phyloP scores from a whole-genome alignment of 495 filamentous ascomycete species.

The Xylaria palmicola region DNA sequence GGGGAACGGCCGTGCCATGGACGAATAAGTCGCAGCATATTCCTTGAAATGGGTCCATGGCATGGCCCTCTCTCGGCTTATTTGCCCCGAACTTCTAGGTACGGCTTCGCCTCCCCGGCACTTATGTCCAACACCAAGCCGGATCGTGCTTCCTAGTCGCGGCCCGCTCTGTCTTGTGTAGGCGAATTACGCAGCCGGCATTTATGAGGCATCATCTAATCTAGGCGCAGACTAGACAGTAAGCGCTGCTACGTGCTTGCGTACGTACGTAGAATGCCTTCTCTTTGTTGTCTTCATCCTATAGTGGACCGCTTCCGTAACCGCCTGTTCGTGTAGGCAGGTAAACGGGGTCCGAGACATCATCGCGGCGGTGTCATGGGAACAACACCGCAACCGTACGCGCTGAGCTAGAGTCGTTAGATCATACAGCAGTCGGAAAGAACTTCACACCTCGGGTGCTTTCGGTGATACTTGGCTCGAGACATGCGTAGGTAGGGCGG shows the following conservation, averaged over 20 bases:
- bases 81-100: conserved; percentile 10
- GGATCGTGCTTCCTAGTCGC: conserved; percentile 1
- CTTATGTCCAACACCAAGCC: conserved; percentile 7
- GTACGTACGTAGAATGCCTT: background rate
- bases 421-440: background rate
- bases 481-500: conserved; percentile 5
- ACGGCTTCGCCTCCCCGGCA: conserved; percentile 9
- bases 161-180: conserved; percentile 2
- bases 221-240: background rate
- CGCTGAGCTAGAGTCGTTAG: background rate
- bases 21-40: conserved; percentile 3
- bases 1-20: background rate
- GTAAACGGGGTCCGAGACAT: conserved; percentile 5
- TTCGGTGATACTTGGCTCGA: background rate
- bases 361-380: background rate
- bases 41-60: conserved; percentile 4
- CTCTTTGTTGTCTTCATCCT: background rate
- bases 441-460: background rate
- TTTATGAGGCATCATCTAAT: background rate
- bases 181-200: conserved; percentile 1
- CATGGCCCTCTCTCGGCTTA: conserved; percentile 4
- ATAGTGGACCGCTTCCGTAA: background rate
- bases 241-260: conserved; percentile 1
- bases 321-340: background rate
- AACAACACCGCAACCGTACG: background rate